phyloP scores from a whole-genome alignment of 208 protist species.

The Trypanosoma conorhini region DNA sequence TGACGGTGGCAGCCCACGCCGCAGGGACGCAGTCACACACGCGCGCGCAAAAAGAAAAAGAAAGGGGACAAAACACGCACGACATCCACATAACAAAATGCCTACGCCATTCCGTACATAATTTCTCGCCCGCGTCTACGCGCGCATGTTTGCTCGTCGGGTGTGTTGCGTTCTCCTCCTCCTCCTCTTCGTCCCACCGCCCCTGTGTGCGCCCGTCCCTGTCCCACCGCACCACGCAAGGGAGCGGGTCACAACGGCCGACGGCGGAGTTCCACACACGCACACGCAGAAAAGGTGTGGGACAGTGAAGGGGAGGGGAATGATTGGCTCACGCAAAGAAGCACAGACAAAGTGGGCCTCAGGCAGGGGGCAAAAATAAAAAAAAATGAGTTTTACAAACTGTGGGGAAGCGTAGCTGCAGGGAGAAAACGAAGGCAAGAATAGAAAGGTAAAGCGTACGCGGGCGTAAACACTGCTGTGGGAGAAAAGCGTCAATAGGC shows the following conservation, averaged over 20 bases:
- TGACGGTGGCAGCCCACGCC: too few species aligned
- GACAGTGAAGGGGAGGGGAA: not conserved
- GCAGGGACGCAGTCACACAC: not conserved
- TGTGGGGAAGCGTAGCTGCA: slow-evolving; percentile 5
- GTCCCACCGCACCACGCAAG: not conserved
- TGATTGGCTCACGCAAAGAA: not conserved
- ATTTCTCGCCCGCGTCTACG: too few species aligned
- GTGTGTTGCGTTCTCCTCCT: not conserved
- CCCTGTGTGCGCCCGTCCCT: too few species aligned
- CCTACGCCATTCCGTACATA: too few species aligned
- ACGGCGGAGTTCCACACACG: not conserved
- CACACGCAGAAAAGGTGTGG: slow-evolving; percentile 7
- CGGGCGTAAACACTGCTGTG: not conserved
- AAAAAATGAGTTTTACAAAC: slow-evolving; percentile 2
- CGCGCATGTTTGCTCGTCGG: not conserved
- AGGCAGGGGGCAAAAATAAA: slow-evolving; percentile 4
- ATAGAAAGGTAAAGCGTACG: not conserved
- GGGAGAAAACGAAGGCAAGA: not conserved
- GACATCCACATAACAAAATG: not conserved
- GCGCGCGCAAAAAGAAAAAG: not conserved
- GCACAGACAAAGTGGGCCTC: not conserved
- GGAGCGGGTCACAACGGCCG: not conserved
- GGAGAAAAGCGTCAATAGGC: not conserved
- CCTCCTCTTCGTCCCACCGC: not conserved
- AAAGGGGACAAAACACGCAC: too few species aligned